A percentile compares a stretch with the other conserved stretches of the same genome.
phyloP scores from a whole-genome alignment of 163 green algal genomes.

The Prototheca stagnorum region DNA sequence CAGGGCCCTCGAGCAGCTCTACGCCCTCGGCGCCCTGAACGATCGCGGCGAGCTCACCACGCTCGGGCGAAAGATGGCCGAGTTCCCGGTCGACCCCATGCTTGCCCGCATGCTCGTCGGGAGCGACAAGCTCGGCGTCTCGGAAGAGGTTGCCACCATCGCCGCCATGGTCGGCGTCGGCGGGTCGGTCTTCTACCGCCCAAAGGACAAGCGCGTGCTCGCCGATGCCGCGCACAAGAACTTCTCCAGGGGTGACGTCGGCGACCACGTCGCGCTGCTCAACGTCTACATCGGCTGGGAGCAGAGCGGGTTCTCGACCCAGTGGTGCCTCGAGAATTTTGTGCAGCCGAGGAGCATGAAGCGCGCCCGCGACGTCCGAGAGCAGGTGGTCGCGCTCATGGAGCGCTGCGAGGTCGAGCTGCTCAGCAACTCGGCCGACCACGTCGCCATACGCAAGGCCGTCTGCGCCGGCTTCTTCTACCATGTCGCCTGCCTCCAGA shows the following conservation, averaged over 20 bases:
- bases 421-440: conserved; percentile 42
- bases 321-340: conserved; percentile 96
- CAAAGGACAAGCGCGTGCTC: conserved; percentile 81
- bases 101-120: conserved; percentile 84
- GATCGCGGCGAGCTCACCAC: conserved; percentile 93
- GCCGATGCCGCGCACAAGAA: conserved; percentile 89
- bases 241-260: conserved; percentile 64
- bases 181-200: conserved; percentile 86
- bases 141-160: conserved; percentile 78
- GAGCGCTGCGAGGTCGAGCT: conserved; percentile 92
- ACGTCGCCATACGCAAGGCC: conserved; percentile 51
- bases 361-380: conserved; percentile 78
- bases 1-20: conserved; percentile 62
- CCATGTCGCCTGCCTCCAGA: conserved; percentile 75
- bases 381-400: conserved; percentile 87
- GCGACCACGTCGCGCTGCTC: conserved; percentile 87
- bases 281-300: conserved; percentile 75
- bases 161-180: conserved; percentile 86
- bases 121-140: conserved; percentile 55
- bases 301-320: conserved; percentile 67
- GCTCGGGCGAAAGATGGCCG: conserved; percentile 87
- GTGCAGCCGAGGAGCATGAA: conserved; percentile 89
- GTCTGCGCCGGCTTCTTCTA: conserved; percentile 90
- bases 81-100: conserved; percentile 95
- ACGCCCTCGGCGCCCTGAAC: conserved; percentile 89